Percentiles rank a stretch among this genome's conserved stretches.
Evolutionary conservation across 441 rosid genomes (phyloP).

Genomic region (Eutrema salsugineum): DNA sequence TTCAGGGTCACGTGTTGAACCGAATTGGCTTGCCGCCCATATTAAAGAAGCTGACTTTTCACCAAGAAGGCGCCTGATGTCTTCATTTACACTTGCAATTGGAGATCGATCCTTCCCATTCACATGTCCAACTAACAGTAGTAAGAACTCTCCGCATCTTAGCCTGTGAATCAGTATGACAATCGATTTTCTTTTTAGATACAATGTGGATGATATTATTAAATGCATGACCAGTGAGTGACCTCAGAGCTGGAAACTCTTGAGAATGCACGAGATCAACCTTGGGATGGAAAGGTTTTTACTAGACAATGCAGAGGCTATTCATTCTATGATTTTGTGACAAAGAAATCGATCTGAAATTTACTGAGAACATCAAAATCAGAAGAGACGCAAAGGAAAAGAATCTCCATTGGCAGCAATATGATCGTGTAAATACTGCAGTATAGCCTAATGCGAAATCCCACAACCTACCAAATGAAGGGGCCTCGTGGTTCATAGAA

Average conservation of each 20-base stretch:
- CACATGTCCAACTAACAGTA: conserved; percentile 80
- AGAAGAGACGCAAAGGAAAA: not conserved
- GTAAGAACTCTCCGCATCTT: conserved; percentile 95
- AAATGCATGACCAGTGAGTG: not conserved
- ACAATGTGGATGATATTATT: not conserved
- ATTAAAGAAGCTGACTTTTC: conserved; percentile 88
- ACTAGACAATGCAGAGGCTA: conserved; percentile 5
- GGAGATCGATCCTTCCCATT: conserved; percentile 81
- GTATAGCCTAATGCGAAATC: not conserved
- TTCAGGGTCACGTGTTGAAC: conserved; percentile 79
- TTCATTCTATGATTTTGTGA: not conserved
- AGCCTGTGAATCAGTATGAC: conserved; percentile 40
- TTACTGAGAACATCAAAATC: not conserved
- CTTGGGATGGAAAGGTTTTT: not conserved
- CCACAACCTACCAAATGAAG: not conserved
- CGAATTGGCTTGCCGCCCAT: conserved; percentile 97
- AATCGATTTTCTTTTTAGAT: not conserved
- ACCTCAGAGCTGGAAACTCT: not conserved
- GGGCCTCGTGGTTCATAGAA: not conserved
- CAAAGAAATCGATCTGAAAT: not conserved
- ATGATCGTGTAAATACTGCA: not conserved
- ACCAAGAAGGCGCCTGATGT: conserved; percentile 78
- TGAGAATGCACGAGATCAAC: not conserved
- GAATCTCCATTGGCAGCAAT: not conserved
- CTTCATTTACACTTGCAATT: conserved; percentile 78